Base-by-base conservation (phyloP, 2,329 filamentous ascomycete genomes). In the Pezicula radicicola region DNA sequence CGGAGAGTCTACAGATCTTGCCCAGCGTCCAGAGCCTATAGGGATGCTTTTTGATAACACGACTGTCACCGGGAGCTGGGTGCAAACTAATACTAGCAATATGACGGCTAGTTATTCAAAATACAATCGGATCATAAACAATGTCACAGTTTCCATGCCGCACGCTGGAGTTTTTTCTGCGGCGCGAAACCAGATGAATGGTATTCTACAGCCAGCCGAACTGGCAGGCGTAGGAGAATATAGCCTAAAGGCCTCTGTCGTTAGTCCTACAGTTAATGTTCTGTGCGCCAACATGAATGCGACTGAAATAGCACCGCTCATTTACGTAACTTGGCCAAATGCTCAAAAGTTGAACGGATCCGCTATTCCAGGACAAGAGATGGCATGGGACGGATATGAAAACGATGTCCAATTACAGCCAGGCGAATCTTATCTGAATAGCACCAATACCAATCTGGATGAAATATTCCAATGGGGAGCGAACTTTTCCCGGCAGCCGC, bases 111-210 rank as follows among this genome's bases (percentile, higher is more conserved):
- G 75, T 0, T 85, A 77, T 4, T 63, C 73, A 4, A 63, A 74
- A 10, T 66, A 80, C 49, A 69, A 72, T 0, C 75, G 87, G 25
- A 75, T 87, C 36, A 72, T 93, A 60, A 89, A 91, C 64, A 91
- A 92, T 56, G 81, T 91, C 25, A 88, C 86, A 0, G 75, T 92
- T 58, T 87, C 88, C 0, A 86, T 92, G 78, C 89, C 89, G 0
- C 89, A 94, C 60, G 83, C 72, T 41, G 73, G 85, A 0, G 76
- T 94, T 0, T 83, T 87, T 33, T 68, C 74, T 12, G 88, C 89
- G 1, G 84, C 86, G 0, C 78, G 74, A 8, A 74, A 86, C 57
- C 68, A 75, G 0, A 65, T 70, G 8, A 93, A 93, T 60, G 66
- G 70, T 0, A 89, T 94, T 28, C 68, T 89, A 8, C 89, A 93